Conservation (phyloP, 2,329 filamentous ascomycete species). For the Botrytis fragariae region DNA sequence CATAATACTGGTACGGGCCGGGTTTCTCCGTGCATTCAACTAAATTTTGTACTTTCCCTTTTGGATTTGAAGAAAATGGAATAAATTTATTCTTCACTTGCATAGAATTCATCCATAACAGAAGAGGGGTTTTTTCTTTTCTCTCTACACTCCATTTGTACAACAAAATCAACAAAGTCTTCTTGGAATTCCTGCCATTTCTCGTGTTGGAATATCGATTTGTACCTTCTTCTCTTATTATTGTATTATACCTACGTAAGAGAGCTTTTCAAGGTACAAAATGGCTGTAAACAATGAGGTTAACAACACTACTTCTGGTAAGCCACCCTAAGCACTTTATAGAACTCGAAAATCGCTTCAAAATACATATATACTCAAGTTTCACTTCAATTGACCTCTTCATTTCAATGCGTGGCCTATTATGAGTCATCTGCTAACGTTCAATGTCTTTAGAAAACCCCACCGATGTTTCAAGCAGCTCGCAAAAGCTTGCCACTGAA, state of each 20-base stretch:
- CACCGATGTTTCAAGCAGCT: conserved; percentile 23
- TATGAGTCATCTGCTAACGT: conserved; percentile 7
- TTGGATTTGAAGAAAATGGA: conserved; percentile 11
- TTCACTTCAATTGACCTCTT: not conserved
- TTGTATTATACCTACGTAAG: conserved; percentile 12
- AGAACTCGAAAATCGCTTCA: not conserved
- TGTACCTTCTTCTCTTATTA: conserved; percentile 11
- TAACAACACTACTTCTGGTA: conserved; percentile 33
- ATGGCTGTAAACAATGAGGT: conserved; percentile 37
- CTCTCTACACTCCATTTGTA: conserved; percentile 1
- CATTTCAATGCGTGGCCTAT: not conserved
- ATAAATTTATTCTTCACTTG: conserved; percentile 16
- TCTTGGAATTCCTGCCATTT: conserved; percentile 12
- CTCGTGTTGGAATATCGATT: conserved; percentile 1
- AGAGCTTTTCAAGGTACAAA: conserved; percentile 19
- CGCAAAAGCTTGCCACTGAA: conserved; percentile 21
- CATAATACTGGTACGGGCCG: not conserved
- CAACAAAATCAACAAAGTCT: conserved; percentile 8
- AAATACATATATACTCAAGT: not conserved
- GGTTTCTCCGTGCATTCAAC: conserved; percentile 8
- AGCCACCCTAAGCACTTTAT: conserved; percentile 17
- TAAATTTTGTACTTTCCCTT: conserved; percentile 16
- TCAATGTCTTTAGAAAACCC: conserved; percentile 25
- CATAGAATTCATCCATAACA: not conserved
- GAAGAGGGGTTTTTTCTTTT: not conserved